Base-by-base conservation (phyloP, 108 stramenopile species). In the Cyclotella cryptica region DNA sequence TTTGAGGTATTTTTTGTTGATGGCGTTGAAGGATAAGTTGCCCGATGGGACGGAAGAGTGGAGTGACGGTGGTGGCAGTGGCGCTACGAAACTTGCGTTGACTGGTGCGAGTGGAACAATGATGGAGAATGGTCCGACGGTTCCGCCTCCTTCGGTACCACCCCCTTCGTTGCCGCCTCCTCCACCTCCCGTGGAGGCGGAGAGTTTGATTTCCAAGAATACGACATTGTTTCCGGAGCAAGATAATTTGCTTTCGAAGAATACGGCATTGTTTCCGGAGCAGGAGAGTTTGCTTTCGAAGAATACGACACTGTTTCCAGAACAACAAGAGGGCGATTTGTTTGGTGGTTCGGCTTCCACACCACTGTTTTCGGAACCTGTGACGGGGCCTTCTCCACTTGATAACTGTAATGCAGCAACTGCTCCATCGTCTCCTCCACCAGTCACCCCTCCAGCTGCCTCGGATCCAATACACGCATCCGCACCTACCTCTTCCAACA, bases 1-100 rank as follows among this genome's bases (percentile, higher is more conserved):
- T 86, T 89, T 99, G 80, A 86, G 99, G 61, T 89, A 98, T 84
- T 99, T 97, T 81, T 86, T 99, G 69, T 72, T 97, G 45, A 94
- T 97, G 72, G 92, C 85, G 21, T 65, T 90, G 45, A 87, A 93
- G 54, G 96, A 98, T 85, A 95, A 94, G 78, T 88, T 99, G 42
- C 98, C 99, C 13, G 96, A 97, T 66, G 88, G 86, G 2, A 85
- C 87, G 30, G 55, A 75, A 35, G 86, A 87, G 18, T 90, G 72
- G 46, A 88, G 61, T 10, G 67, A 67, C 19, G 71, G 40, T 19
- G 49, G 19, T 21, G 88, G 83, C 0, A 87, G 88, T 28, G 45
- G 79, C 46, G 85, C 88, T 15, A 90, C 71, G 47, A 87, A 55
- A 15, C 59, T 51, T 28, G 65, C 35, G 40, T 30, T 15, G n/a